Conservation (phyloP, 164 flowering plant genomes). For the Sextonia rubra region DNA sequence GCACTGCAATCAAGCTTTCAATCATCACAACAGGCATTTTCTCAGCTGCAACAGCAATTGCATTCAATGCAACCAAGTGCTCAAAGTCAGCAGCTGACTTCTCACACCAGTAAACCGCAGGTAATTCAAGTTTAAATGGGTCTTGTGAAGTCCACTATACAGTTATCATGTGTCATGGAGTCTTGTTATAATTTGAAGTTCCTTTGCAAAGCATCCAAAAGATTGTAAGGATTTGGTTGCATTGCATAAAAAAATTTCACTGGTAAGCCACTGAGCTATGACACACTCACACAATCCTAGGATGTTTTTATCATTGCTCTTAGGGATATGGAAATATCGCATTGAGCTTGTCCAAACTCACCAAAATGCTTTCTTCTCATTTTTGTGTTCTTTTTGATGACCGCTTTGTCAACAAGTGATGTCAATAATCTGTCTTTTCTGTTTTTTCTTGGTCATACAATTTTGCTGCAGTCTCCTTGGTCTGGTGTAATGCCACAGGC, state of each 20-base stretch:
- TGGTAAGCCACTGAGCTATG: too few species aligned
- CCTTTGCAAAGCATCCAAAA: background rate
- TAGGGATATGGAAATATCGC: background rate
- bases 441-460: background rate
- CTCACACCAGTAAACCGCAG: conserved; percentile 60
- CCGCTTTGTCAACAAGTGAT: background rate
- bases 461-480: conserved; percentile 54
- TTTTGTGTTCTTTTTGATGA: background rate
- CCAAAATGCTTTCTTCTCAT: background rate
- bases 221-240: too few species aligned
- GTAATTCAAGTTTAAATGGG: conserved; percentile 26
- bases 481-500: conserved; percentile 39
- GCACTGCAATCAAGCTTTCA: conserved; percentile 78
- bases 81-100: conserved; percentile 48
- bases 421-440: background rate
- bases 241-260: too few species aligned
- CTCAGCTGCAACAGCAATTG: conserved; percentile 91
- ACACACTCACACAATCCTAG: too few species aligned
- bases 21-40: conserved; percentile 84
- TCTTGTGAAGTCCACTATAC: background rate
- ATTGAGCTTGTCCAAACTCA: background rate
- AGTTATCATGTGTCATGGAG: background rate
- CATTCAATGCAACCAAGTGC: conserved; percentile 50
- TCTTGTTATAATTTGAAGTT: background rate
- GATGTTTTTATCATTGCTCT: too few species aligned